Evolutionary conservation across 208 protist genomes (phyloP), one percentile per base, ranked within the genome.

Genomic region (Trypanosoma platydactyli): DNA sequence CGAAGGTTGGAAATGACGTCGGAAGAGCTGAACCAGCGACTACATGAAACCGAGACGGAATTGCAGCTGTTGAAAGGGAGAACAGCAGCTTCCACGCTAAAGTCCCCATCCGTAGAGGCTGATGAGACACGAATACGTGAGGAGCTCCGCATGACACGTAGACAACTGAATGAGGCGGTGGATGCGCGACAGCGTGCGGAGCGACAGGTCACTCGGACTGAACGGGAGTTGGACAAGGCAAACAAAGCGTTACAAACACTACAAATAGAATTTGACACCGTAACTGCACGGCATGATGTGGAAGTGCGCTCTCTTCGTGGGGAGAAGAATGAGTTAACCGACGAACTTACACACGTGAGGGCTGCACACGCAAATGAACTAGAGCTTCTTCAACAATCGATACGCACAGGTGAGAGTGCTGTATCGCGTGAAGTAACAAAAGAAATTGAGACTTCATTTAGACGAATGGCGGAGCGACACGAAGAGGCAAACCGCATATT

Each of bases 281-380:
- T 64, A 9, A 61, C 53, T 1, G 56, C 68, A 13, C 76, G 81
- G 70, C 50, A 76, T 9, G 73, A 64, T 15, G 53, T 49, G n/a
- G 88, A 90, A 46, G 40, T 73, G 9, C 84, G 87, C 18, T 75
- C 76, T 24, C 53, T 83, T 22, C 80, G 79, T n/a, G 69, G 76
- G 42, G 82, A 83, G 12, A 68, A 69, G 27, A 46, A 73, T 25
- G 57, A 82, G 16, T 33, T 82, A 1, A 45, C 20, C 13, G 59
- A 71, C 22, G 63, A 81, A 40, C 68, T 88, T 18, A 33, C 56
- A 1, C 51, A 61, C 29, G 60, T 51, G 5, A 58, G 64, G 18
- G 66, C 74, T 22, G 56, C 44, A 18, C 76, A 90, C 51, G 84
- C 76, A 50, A 83, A 86, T 61, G 83, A 88, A 42, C 25, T 83